Evolutionary conservation across 192 early-diverging fungal genomes (phyloP), one percentile per base, ranked within the genome.

Genomic region (Lobosporangium transversale): DNA sequence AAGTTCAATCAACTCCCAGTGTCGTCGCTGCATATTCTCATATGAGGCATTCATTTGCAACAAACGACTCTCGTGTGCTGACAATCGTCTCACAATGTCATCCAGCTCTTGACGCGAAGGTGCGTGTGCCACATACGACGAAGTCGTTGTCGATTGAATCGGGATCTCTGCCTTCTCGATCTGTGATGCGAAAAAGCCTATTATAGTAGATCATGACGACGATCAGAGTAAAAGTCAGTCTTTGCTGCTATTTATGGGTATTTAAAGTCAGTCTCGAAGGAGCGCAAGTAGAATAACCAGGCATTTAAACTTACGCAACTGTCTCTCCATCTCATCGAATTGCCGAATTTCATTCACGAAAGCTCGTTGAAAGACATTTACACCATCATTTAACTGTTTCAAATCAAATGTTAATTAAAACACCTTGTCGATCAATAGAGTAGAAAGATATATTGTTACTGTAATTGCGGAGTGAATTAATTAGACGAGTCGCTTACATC

Each of bases 291-390:
- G n/a, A n/a, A n/a, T n/a, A n/a, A n/a, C n/a, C n/a, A n/a, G n/a
- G n/a, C n/a, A n/a, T n/a, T n/a, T n/a, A n/a, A n/a, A 82, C 89
- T 82, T 86, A 93, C 97, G 93, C 52, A 96, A 84, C 64, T 93
- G 94, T 58, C 98, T 90, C 79, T 98, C 95, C 89, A 99, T 93
- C 79, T 99, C 98, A 76, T 99, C 96, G 30, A 97, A 87, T 40
- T 95, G 90, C 65, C 95, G 89, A 73, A 99, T 97, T 79, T 98
- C 94, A 56, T 84, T 91, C 23, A 98, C 98, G 81, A 95, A 98
- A 21, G 94, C 89, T 20, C 97, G 90, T 81, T 99, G 97, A 71
- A 99, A 99, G 12, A 96, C 96, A 78, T 95, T 98, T 26, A 95
- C 93, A 31, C 94, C 90, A 26, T 90, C 84, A 82, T 99, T 99